phyloP scores from a whole-genome alignment of 768 basidiomycete species.

The Phanerochaete carnosa region DNA sequence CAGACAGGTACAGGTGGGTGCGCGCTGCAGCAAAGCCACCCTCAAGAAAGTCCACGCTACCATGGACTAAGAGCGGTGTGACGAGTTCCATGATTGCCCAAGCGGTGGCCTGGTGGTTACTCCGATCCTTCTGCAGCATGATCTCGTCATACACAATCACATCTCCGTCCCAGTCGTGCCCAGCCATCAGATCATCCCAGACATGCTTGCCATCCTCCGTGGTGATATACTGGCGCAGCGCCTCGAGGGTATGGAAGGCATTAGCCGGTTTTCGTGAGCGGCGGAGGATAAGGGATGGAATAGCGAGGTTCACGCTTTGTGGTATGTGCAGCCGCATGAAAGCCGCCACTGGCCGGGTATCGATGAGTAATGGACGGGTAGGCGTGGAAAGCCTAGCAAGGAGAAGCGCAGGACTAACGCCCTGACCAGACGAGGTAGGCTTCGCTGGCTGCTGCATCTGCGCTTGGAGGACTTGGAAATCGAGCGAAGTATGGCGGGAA shows the following conservation, averaged over 20 bases:
- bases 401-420: slow-evolving; percentile 46
- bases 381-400: slow-evolving; percentile 41
- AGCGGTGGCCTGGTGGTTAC: slow-evolving; percentile 51
- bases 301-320: slow-evolving; percentile 78
- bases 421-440: slow-evolving; percentile 9
- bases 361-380: slow-evolving; percentile 72
- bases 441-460: slow-evolving; percentile 19
- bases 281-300: slow-evolving; percentile 89
- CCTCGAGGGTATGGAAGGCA: slow-evolving; percentile 61
- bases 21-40: slow-evolving; percentile 68
- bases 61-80: slow-evolving; percentile 50
- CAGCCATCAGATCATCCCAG: slow-evolving; percentile 66
- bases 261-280: slow-evolving; percentile 71
- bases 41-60: slow-evolving; percentile 62
- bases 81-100: slow-evolving; percentile 73
- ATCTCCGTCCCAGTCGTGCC: slow-evolving; percentile 66
- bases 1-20: slow-evolving; percentile 52
- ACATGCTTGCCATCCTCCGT: slow-evolving; percentile 67
- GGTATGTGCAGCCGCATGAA: slow-evolving; percentile 64
- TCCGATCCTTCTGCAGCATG: slow-evolving; percentile 65
- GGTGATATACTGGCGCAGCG: slow-evolving; percentile 78
- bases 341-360: slow-evolving; percentile 70
- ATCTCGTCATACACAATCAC: slow-evolving; percentile 77
- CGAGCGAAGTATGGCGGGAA: slow-evolving; percentile 19
- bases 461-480: slow-evolving; percentile 12